Base-by-base conservation (phyloP, 2,329 filamentous ascomycete species). In the Trichophyton mentagrophytes region DNA sequence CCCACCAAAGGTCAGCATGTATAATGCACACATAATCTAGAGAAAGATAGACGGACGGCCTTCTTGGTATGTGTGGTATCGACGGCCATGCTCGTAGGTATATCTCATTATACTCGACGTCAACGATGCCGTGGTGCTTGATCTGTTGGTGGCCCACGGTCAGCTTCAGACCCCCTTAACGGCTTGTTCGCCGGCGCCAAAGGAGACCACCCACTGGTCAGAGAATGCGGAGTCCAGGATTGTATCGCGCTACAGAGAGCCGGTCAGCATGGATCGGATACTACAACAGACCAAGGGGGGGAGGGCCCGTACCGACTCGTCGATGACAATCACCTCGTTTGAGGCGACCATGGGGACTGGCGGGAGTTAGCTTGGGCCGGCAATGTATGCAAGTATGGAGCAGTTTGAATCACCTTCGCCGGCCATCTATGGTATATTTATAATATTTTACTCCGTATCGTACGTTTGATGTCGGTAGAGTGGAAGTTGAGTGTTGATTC, bases 91-190 rank as follows among this genome's bases (percentile, higher is more conserved):
- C 42, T 51, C 58, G 22, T 53, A 53, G 25, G 57, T 40, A 36
- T 63, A 61, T 42, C 60, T 58, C 53, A 60, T 17, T n/a, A 61
- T 27, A 60, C 62, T 63, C 40, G 62, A 63, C 8, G 36, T 63
- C 40, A 63, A 33, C n/a, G 60, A 61, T 9, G 59, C 59, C 13
- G 62, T 63, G 57, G 44, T 59, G n/a, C 59, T 61, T 22, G 59
- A 36, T 42, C 59, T 60, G 15, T 3, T 17, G 20, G 33, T 3
- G 8, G 15, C n/a, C 44, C 44, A 22, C 20, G 44, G 44, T 47
- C 44, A 47, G 44, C 9, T 25, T 11, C 17, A 30, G 27, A 30
- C 27, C 27, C 25, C 25, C 25, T 4, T 27, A 27, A 27, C 22
- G 25, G 33, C 20, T 6, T 27, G 25, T 27, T 27, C 25, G 25